Conservation (phyloP, 2,329 filamentous ascomycete genomes). For the Leptographium flavum region DNA sequence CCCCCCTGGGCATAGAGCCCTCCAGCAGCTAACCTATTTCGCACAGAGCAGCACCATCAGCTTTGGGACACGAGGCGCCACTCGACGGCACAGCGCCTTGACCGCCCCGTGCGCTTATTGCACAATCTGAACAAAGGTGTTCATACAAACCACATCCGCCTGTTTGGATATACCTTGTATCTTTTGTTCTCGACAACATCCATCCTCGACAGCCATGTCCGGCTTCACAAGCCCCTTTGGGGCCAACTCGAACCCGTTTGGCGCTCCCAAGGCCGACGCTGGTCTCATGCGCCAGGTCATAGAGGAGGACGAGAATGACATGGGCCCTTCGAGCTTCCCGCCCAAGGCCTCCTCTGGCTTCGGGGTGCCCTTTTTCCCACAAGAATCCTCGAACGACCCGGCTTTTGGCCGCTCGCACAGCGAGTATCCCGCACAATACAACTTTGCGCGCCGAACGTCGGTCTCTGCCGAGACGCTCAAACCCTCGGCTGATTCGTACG, state of each 20-base stretch:
- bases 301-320: conserved; percentile 69
- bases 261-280: conserved; percentile 18
- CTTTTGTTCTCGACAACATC: background rate
- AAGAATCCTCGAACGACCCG: background rate
- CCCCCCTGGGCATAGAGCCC: too few relatives aligned
- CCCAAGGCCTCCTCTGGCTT: conserved; percentile 1
- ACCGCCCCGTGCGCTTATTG: background rate
- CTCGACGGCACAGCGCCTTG: too few relatives aligned
- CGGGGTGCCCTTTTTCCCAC: conserved; percentile 2
- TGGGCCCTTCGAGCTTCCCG: conserved; percentile 47
- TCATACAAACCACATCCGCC: too few relatives aligned
- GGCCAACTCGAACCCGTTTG: conserved; percentile 60
- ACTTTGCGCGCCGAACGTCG: conserved; percentile 82
- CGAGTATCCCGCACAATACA: conserved; percentile 82
- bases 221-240: conserved; percentile 62
- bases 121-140: background rate
- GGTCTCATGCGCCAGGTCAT: conserved; percentile 40
- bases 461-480: conserved; percentile 95
- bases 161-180: too few relatives aligned
- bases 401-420: conserved; percentile 44
- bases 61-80: background rate
- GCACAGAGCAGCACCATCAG: background rate
- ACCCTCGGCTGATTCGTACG: conserved; percentile 66
- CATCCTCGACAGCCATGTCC: conserved; percentile 38
- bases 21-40: background rate